Evolutionary conservation across 306 rosid genomes (phyloP).

Genomic region (Trifolium dubium): DNA sequence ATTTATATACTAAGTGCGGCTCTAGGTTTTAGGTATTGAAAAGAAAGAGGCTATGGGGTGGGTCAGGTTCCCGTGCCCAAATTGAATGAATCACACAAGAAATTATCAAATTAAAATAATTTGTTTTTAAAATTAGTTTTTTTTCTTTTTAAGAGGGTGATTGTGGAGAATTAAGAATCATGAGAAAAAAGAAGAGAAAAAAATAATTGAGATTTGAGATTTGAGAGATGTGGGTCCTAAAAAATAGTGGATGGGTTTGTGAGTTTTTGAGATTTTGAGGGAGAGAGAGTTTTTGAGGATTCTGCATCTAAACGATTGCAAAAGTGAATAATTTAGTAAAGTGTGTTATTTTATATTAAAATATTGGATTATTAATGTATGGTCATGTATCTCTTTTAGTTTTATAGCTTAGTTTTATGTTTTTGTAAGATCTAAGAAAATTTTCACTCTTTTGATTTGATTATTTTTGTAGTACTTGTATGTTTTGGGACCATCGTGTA

Average conservation of each 20-base stretch:
- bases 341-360: neutral
- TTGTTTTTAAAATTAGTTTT: neutral
- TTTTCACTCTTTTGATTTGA: neutral
- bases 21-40: constrained; percentile 46
- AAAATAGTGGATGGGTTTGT: neutral
- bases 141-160: neutral
- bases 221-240: constrained; percentile 30
- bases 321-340: neutral
- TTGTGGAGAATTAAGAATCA: neutral
- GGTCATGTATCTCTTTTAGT: neutral
- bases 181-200: neutral
- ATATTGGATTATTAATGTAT: neutral
- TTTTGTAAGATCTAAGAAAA: neutral
- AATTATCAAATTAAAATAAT: neutral
- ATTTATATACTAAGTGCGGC: constrained; percentile 36
- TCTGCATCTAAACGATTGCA: constrained; percentile 15
- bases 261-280: neutral
- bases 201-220: neutral
- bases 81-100: constrained; percentile 36
- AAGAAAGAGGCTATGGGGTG: constrained; percentile 24
- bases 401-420: neutral
- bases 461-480: neutral
- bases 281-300: neutral
- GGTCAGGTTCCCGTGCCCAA: constrained; percentile 63
- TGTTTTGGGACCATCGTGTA: neutral